Conservation (phyloP, 345 rosid genomes). For the Eutrema heterophyllum region DNA sequence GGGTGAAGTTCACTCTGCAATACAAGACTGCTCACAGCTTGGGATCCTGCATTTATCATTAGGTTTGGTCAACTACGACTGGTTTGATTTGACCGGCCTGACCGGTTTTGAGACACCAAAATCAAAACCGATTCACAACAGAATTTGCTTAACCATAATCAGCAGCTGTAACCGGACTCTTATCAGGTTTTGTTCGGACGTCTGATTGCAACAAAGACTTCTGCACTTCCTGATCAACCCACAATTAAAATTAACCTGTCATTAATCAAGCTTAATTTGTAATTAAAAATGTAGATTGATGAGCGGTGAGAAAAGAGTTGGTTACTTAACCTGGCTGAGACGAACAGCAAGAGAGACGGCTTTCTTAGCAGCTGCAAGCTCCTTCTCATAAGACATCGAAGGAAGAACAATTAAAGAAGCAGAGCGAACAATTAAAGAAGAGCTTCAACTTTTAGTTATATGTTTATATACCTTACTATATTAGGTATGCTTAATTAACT, state of each 20-base stretch:
- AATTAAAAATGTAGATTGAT: background rate
- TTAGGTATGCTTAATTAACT: no score
- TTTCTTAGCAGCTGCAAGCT: constrained; percentile 41
- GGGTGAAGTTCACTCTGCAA: constrained; percentile 63
- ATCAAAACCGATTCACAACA: background rate
- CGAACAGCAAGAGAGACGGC: constrained; percentile 75
- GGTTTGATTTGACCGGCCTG: background rate
- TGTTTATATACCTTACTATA: no score
- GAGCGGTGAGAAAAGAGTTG: background rate
- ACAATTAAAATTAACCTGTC: background rate
- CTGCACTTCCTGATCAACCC: constrained; percentile 58
- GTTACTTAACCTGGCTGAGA: constrained; percentile 54
- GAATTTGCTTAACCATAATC: constrained; percentile 58
- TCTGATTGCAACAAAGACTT: constrained; percentile 64
- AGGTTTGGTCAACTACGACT: background rate
- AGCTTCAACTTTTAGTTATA: background rate
- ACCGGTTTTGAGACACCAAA: background rate
- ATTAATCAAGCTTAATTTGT: background rate
- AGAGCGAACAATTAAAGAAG: background rate
- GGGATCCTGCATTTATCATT: constrained; percentile 51
- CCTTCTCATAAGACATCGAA: constrained; percentile 20
- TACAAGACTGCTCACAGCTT: constrained; percentile 67
- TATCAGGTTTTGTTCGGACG: constrained; percentile 63
- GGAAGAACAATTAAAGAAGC: background rate
- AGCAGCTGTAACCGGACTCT: constrained; percentile 82